phyloP scores from a whole-genome alignment of 805 yeast species.

The Candida tibetensis region DNA sequence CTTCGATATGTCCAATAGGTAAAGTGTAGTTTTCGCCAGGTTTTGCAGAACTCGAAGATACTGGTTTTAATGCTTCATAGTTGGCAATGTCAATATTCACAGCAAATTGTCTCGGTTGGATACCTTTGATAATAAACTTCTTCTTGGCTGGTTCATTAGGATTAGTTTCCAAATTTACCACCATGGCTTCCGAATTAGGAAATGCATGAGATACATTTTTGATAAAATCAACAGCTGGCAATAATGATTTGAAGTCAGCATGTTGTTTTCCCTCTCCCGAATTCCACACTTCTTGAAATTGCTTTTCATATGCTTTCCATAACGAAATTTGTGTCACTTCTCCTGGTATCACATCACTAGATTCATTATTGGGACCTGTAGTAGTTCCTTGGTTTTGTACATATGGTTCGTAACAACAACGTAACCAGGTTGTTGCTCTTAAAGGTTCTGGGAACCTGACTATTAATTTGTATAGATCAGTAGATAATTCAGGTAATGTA shows the following conservation, averaged over 20 bases:
- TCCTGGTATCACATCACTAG: constrained; percentile 41
- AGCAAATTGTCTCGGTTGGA: constrained; percentile 74
- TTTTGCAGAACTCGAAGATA: constrained; percentile 10
- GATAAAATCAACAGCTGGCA: constrained; percentile 96
- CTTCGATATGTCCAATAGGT: constrained; percentile 38
- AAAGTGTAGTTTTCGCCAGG: constrained; percentile 17
- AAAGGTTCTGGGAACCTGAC: constrained; percentile 74
- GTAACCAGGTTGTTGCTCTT: constrained; percentile 92
- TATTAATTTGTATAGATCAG: constrained; percentile 56
- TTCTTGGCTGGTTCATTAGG: constrained; percentile 49
- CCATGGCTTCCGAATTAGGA: constrained; percentile 89
- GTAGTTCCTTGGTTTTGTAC: constrained; percentile 20
- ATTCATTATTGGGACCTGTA: constrained; percentile 5
- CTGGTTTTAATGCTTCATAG: constrained; percentile 39
- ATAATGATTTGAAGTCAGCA: constrained; percentile 38
- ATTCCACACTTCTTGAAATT: constrained; percentile 66
- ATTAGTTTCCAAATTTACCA: constrained; percentile 56
- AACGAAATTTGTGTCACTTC: constrained; percentile 93
- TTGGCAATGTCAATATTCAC: constrained; percentile 46
- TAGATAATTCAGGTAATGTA: constrained; percentile 59
- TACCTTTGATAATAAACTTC: constrained; percentile 89
- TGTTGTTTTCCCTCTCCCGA: constrained; percentile 36
- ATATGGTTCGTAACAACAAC: constrained; percentile 82
- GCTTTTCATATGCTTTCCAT: constrained; percentile 92
- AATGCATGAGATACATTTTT: constrained; percentile 91